Percentiles rank a stretch among this genome's conserved stretches.
Evolutionary conservation across 768 basidiomycete genomes (phyloP).

Genomic region (Fistulinella prunicolor): DNA sequence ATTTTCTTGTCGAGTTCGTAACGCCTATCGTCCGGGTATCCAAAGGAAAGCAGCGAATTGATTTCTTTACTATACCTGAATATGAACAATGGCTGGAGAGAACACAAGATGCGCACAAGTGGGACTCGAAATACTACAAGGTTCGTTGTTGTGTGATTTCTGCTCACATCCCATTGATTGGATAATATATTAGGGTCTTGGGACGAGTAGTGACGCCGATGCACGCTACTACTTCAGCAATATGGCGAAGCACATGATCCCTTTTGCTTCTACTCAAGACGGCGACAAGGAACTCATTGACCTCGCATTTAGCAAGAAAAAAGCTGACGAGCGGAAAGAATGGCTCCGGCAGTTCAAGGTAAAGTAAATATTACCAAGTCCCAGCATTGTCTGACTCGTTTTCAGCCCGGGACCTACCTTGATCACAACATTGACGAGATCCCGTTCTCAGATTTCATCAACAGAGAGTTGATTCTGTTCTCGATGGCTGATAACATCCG

Average conservation of each 20-base stretch:
- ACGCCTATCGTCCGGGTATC: slow-evolving; percentile 95
- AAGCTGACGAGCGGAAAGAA: slow-evolving; percentile 96
- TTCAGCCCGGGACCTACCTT: slow-evolving; percentile 87
- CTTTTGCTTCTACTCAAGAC: slow-evolving; percentile 75
- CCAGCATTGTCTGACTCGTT: slow-evolving; percentile 1
- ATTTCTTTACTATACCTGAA: slow-evolving; percentile 98
- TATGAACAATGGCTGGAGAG: slow-evolving; percentile 89
- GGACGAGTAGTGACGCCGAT: slow-evolving; percentile 86
- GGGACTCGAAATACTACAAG: slow-evolving; percentile 98
- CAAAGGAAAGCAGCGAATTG: slow-evolving; percentile 72
- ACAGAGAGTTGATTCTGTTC: slow-evolving; percentile 95
- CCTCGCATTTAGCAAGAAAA: slow-evolving; percentile 99
- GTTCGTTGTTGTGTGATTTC: slow-evolving; percentile 38
- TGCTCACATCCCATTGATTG: slow-evolving; percentile 1
- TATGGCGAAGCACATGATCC: slow-evolving; percentile 93
- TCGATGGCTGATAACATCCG: slow-evolving; percentile 99
- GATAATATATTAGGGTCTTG: slow-evolving; percentile 72
- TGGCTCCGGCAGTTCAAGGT: slow-evolving; percentile 95
- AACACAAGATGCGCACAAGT: slow-evolving; percentile 73
- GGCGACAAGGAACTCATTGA: slow-evolving; percentile 91
- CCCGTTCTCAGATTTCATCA: slow-evolving; percentile 92
- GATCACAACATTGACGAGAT: slow-evolving; percentile 87
- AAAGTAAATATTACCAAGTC: slow-evolving; percentile 4
- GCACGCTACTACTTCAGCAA: slow-evolving; percentile 90
- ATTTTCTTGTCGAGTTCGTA: slow-evolving; percentile 96